Evolutionary conservation across 768 basidiomycete genomes (phyloP).

Genomic region (Suillus paluster): DNA sequence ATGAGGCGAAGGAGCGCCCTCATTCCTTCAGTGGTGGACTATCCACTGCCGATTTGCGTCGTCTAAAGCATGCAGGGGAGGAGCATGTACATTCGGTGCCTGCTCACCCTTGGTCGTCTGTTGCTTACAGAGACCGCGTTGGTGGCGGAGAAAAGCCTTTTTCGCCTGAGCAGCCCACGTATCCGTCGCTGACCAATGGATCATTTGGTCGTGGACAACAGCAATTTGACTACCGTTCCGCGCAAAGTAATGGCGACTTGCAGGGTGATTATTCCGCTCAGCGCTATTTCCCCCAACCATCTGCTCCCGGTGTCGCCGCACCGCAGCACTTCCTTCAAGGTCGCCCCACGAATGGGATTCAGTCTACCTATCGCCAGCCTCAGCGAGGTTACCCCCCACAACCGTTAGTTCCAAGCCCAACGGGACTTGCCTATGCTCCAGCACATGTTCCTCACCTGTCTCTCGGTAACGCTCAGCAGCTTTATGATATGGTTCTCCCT

Average conservation of each 20-base stretch:
- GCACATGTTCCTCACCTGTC: constrained; percentile 70
- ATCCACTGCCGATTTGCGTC: constrained; percentile 73
- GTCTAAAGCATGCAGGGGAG: constrained; percentile 72
- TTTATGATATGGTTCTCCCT: constrained; percentile 79
- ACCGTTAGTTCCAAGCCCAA: constrained; percentile 56
- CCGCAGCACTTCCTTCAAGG: constrained; percentile 54
- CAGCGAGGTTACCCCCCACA: constrained; percentile 63
- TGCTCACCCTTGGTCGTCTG: constrained; percentile 55
- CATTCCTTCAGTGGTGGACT: constrained; percentile 83
- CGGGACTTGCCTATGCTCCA: constrained; percentile 55
- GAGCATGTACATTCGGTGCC: constrained; percentile 40
- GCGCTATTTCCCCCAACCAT: constrained; percentile 54
- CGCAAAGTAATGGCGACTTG: constrained; percentile 35
- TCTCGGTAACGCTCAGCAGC: constrained; percentile 73
- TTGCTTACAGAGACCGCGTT: constrained; percentile 50
- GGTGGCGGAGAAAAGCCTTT: constrained; percentile 46
- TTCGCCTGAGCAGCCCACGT: constrained; percentile 50
- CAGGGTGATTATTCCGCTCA: constrained; percentile 61
- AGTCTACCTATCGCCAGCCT: constrained; percentile 62
- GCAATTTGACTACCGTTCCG: constrained; percentile 54
- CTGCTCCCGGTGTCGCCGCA: constrained; percentile 43
- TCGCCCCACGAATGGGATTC: constrained; percentile 53
- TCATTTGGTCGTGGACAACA: constrained; percentile 55
- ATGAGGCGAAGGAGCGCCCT: constrained; percentile 75
- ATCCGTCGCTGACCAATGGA: constrained; percentile 68